A percentile compares a stretch with the other conserved stretches of the same genome.
Conservation (phyloP, 2,329 filamentous ascomycete species). For the Trichoderma sp. region DNA sequence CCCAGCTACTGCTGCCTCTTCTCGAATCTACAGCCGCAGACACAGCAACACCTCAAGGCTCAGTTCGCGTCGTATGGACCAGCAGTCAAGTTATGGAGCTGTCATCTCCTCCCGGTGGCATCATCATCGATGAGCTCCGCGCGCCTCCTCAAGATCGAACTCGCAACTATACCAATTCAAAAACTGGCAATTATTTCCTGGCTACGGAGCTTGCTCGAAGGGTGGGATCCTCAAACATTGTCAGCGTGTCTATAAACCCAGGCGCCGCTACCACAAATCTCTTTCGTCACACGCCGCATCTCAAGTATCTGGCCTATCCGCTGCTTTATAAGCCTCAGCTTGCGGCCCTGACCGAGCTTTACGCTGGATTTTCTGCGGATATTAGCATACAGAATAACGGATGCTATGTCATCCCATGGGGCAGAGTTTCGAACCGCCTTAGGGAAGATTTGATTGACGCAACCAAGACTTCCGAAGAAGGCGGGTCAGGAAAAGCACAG, state of each 20-base stretch:
- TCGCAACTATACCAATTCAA: conserved; percentile 39
- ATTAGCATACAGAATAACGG: conserved; percentile 37
- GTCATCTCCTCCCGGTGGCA: conserved; percentile 31
- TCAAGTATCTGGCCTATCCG: conserved; percentile 31
- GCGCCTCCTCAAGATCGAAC: conserved; percentile 28
- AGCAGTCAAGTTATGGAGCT: conserved; percentile 30
- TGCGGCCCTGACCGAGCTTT: conserved; percentile 47
- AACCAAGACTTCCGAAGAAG: conserved; percentile 32
- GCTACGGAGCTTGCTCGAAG: conserved; percentile 37
- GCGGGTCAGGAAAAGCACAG: conserved; percentile 33
- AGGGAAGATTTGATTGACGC: conserved; percentile 36
- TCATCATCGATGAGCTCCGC: conserved; percentile 34
- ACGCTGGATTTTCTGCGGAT: conserved; percentile 42
- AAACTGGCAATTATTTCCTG: conserved; percentile 40
- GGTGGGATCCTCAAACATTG: conserved; percentile 30
- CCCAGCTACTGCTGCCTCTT: conserved; percentile 38
- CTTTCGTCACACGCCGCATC: conserved; percentile 27
- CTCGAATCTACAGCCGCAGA: conserved; percentile 29
- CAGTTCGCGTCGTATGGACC: conserved; percentile 37
- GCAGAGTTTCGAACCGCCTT: conserved; percentile 29
- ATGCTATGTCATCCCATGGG: conserved; percentile 36
- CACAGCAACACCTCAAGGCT: conserved; percentile 24
- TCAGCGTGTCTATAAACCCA: conserved; percentile 39
- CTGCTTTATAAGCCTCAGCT: conserved; percentile 36
- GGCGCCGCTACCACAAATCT: conserved; percentile 38